Base-by-base conservation (phyloP, 75 land plant genomes). In the Sequoiadendron giganteum region DNA sequence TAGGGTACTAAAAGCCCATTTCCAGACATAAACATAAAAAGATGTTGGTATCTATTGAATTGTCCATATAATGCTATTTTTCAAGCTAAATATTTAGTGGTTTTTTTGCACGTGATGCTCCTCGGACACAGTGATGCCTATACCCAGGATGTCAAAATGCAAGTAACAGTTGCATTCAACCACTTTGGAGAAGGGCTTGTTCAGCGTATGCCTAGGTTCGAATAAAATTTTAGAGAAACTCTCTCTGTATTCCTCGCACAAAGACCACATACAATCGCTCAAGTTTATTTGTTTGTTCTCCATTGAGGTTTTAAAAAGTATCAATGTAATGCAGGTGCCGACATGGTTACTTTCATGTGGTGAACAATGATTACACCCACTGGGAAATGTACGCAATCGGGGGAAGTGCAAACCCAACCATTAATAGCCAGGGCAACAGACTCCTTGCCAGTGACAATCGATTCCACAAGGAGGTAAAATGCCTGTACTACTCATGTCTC, bases 371-470 rank as follows among this genome's bases (percentile, higher is more conserved):
- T 86, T 96, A 96, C 88, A 92, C 93, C 32, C 95, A 93, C 92
- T 97, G 98, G 98, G 96, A 92, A 88, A 97, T 97, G 98, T 97
- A 97, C 88, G 98, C 98, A 54, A 94, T 97, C 54, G 98, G 98
- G 79, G 98, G 98, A 55, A 97, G 98, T 88, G 95, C 95, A 30
- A 72, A 92, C 40, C 98, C 98, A 21, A 97, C 98, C 76, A 94
- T 97, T 81, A 95, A 94, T 89, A 96, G 97, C 90, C 94, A 97
- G 80, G 97, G 96, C 88, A 97, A 97, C 85, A 85, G 97, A 89
- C 96, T 90, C 89, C 90, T 91, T 58, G 97, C 99, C 42, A 94
- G 97, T 34, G 55, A 36, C 39, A 89, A 95, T 78, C 86, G 84
- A 42, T 89, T 87, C 61, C 93, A 91, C 13, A 95, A 95, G 68